These are phyloP conservation scores for Exophiala viscosa DNA, from an alignment of 2,329 filamentous ascomycete genomes.

Conservation along the genomic window DNA sequence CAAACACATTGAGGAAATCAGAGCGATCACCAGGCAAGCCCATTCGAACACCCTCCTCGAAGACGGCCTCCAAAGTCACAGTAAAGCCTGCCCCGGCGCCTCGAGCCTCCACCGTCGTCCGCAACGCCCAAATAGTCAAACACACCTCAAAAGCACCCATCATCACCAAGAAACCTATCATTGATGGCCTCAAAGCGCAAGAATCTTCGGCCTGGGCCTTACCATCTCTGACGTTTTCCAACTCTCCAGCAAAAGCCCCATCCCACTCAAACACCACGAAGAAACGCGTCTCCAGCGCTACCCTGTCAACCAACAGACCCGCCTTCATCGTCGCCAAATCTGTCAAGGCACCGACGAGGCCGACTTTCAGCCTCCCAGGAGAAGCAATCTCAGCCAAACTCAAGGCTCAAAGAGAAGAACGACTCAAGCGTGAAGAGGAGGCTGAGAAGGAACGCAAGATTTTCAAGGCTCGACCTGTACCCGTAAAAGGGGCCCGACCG, in stretches of 20 bases:
- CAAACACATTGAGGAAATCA: slow-evolving; percentile 15
- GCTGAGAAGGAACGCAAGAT: slow-evolving; percentile 34
- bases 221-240: slow-evolving; percentile 23
- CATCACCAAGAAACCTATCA: slow-evolving; percentile 20
- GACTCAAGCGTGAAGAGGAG: slow-evolving; percentile 43
- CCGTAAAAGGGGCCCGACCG: slow-evolving; percentile 33
- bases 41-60: slow-evolving; percentile 28
- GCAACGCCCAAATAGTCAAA: slow-evolving; percentile 11
- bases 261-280: slow-evolving; percentile 32
- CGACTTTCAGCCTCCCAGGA: slow-evolving; percentile 52
- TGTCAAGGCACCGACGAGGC: slow-evolving; percentile 47
- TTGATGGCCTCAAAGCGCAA: slow-evolving; percentile 10
- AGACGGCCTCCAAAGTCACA: slow-evolving; percentile 11
- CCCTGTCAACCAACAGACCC: slow-evolving; percentile 43
- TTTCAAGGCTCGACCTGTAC: slow-evolving; percentile 48
- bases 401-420: slow-evolving; percentile 50
- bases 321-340: slow-evolving; percentile 51
- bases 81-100: slow-evolving; percentile 9
- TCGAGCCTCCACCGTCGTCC: slow-evolving; percentile 3
- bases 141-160: slow-evolving; percentile 10
- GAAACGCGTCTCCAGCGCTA: slow-evolving; percentile 39
- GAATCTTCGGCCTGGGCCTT: slow-evolving; percentile 12
- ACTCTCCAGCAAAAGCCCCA: slow-evolving; percentile 24
- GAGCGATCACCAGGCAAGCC: slow-evolving; percentile 1
- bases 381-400: slow-evolving; percentile 52